Base-by-base conservation (phyloP, 176 grass and related monocot species). In the Oryza glaberrima region DNA sequence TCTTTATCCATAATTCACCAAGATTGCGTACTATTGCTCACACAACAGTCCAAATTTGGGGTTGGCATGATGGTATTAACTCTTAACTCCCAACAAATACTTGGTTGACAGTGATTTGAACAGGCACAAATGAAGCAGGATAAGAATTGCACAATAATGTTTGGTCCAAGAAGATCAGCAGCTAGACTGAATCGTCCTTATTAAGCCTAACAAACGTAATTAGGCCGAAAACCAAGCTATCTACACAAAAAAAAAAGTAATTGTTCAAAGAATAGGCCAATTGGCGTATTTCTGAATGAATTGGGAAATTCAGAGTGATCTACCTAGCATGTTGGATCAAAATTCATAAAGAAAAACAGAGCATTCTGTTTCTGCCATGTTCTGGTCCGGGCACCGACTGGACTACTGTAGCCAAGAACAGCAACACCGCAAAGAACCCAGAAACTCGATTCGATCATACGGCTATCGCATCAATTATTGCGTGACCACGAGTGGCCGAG, bases 381-480 rank as follows among this genome's bases (percentile, higher is more conserved):
- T 41, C 30, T 5, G 63, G 65, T 81, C 79, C 4, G 40, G 36
- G 48, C 40, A 70, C 79, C 7, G 11, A 72, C 49, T 65, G 54
- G 51, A 40, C 7, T 11, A 72, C 49, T 65, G 54, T 40, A 40
- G 14, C 35, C 28, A 66, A 79, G 40, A 81, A 72, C 65, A 43
- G 46, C 12, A 58, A 49, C 56, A 58, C 11, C 20, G 14, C 65
- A 28, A 77, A 7, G 7, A 87, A 38, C 22, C 26, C 22, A 73
- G 63, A 5, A 82, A 76, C 75, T 41, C 48, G 65, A 89, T 41
- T 41, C 63, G 71, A 89, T 70, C 66, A 51, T 15, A 49, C 30
- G 38, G 61, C 16, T 19, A 23, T 17, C 15, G 61, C 10, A 40
- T 22, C 3, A 77, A 77, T 56, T 34, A 6, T 30, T 36, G 35